Percentiles rank a stretch among this genome's conserved stretches.
phyloP scores from a whole-genome alignment of 1,139 yeast genomes.

The Arxiozyma slooffiae region DNA sequence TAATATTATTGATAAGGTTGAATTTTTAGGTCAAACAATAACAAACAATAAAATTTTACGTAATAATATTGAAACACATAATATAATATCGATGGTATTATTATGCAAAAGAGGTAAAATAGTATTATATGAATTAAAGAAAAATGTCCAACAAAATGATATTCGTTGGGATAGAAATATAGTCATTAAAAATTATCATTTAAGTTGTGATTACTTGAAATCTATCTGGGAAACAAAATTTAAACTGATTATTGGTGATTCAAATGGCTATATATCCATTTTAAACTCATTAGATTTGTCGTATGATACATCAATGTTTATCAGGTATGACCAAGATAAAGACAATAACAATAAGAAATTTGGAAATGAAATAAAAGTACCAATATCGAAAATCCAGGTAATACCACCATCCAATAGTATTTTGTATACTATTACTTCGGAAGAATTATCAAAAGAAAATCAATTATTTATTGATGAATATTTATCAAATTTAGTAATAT shows the following conservation, averaged over 20 bases:
- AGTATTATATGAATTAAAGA: conserved; percentile 17
- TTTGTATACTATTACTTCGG: neutral
- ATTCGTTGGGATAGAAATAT: conserved; percentile 16
- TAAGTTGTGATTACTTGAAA: conserved; percentile 13
- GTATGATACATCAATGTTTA: conserved; percentile 5
- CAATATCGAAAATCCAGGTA: neutral
- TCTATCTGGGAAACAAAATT: conserved; percentile 10
- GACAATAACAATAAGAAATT: neutral
- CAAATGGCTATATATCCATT: conserved; percentile 16
- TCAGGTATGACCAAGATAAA: conserved; percentile 5
- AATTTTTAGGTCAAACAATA: conserved; percentile 16
- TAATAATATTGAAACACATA: conserved; percentile 3
- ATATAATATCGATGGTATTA: conserved; percentile 5
- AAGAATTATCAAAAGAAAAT: neutral
- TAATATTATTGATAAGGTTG: conserved; percentile 15
- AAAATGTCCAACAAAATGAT: neutral
- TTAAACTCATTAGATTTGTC: conserved; percentile 15
- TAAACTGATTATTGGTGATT: conserved; percentile 16
- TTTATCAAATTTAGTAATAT: conserved; percentile 12
- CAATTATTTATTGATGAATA: conserved; percentile 8
- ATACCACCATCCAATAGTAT: neutral
- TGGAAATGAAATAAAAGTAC: neutral
- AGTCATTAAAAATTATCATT: conserved; percentile 15
- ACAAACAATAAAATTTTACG: conserved; percentile 13
- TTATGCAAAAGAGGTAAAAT: no score